phyloP scores from a whole-genome alignment of 768 basidiomycete genomes.

The Termitomyces eurrhizus region DNA sequence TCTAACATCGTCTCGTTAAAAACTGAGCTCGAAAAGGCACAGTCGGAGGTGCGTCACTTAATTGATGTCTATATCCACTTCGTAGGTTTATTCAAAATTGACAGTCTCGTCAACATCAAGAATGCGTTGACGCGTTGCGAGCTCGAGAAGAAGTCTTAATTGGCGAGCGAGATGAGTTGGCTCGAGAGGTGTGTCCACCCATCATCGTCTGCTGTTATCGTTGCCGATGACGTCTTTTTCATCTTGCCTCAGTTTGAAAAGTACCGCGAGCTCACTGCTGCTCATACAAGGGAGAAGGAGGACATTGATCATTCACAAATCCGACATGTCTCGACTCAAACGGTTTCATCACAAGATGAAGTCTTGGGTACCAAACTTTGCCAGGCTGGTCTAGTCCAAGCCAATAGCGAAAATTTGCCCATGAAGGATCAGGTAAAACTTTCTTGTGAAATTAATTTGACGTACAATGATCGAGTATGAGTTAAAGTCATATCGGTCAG shows the following conservation, averaged over 20 bases:
- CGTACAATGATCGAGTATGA: neutral
- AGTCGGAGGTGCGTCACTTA: slow-evolving; percentile 6
- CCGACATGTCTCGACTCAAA: neutral
- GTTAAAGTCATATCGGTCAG: slow-evolving; percentile 3
- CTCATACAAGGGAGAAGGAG: neutral
- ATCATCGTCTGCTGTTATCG: neutral
- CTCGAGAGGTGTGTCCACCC: slow-evolving; percentile 25
- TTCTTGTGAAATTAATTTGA: neutral
- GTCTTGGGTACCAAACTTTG: slow-evolving; percentile 13
- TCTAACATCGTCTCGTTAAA: slow-evolving; percentile 28
- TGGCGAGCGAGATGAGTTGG: neutral
- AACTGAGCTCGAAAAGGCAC: slow-evolving; percentile 26
- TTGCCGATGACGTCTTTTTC: neutral
- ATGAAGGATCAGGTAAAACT: slow-evolving; percentile 24
- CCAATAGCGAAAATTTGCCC: slow-evolving; percentile 24
- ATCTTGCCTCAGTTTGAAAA: slow-evolving; percentile 2
- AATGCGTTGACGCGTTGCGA: neutral
- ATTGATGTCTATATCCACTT: neutral
- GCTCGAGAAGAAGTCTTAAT: neutral
- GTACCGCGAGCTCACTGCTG: neutral
- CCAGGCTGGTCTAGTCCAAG: slow-evolving; percentile 27
- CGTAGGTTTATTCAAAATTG: neutral
- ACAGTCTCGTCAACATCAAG: neutral
- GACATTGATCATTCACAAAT: neutral
- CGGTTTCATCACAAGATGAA: neutral